Evolutionary conservation across 257 asterid genomes (phyloP), one percentile per base, ranked within the genome.

Genomic region (Petunia axillaris): DNA sequence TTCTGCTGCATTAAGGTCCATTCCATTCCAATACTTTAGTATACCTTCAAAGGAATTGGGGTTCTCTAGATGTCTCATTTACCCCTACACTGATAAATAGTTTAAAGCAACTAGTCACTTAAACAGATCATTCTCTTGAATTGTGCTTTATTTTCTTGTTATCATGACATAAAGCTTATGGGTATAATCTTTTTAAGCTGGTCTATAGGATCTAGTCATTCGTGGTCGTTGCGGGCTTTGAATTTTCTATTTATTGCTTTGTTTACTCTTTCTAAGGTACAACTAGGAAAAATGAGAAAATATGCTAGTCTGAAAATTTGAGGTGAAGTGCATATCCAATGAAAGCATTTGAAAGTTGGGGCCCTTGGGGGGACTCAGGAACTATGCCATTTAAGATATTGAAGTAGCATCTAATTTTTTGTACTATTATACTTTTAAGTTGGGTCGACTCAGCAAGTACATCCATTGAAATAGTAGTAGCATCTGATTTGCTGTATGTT

Each of bases 331-430:
- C 41, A 41, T 8, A 37, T 37, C 8, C 70, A 41, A 8, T 40
- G 41, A 53, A 65, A 65, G 74, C 74, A 64, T 65, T 65, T 65
- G 52, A 38, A 65, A 40, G 74, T 14, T 65, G 74, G 25, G 25
- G 25, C 25, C 25, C 25, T 25, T 25, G 25, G 52, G 14, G 52
- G 64, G 40, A 40, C 74, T 39, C 74, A 14, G 13, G 74, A 39
- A 7, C 11, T 11, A 14, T 3, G 52, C 13, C 52, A 39, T 65
- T 36, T 14, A 40, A 14, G 52, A 14, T 40, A 40, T 65, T 65
- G 11, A 65, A 14, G 74, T 40, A 39, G 52, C 52, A 40, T 40
- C 52, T 39, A 40, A 40, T 11, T 65, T 14, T 11, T 2, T 40
- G 36, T 40, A 65, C 14, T 14, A 39, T 36, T 40, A 7, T n/a